phyloP scores from a whole-genome alignment of 768 basidiomycete species.

The Tricholoma sp. region DNA sequence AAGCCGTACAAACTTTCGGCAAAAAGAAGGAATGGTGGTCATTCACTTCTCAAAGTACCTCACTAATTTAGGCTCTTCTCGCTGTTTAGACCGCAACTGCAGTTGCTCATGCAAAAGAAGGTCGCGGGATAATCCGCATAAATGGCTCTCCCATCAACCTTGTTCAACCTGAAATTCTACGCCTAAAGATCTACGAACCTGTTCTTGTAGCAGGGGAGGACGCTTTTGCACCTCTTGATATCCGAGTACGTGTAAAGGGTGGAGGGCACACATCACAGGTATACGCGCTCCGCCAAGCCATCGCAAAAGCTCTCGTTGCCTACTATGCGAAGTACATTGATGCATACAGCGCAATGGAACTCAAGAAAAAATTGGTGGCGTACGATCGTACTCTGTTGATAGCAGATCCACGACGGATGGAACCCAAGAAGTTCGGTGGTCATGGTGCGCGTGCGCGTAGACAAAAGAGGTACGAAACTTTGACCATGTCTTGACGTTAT shows the following conservation, averaged over 20 bases:
- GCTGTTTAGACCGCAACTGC: slow-evolving; percentile 85
- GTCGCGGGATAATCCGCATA: slow-evolving; percentile 93
- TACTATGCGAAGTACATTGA: slow-evolving; percentile 99
- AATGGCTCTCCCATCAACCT: slow-evolving; percentile 97
- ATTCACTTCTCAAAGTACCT: slow-evolving; percentile 6
- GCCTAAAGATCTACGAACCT: slow-evolving; percentile 98
- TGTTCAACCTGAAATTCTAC: slow-evolving; percentile 91
- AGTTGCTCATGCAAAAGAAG: slow-evolving; percentile 94
- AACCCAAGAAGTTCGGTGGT: slow-evolving; percentile 99
- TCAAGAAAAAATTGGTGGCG: slow-evolving; percentile 96
- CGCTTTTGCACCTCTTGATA: slow-evolving; percentile 81
- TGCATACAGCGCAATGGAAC: slow-evolving; percentile 92
- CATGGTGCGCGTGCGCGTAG: slow-evolving; percentile 96
- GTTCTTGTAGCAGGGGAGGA: slow-evolving; percentile 92
- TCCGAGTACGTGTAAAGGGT: slow-evolving; percentile 96
- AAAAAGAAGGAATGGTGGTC: slow-evolving; percentile 90
- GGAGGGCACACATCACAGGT: slow-evolving; percentile 99
- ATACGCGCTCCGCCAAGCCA: slow-evolving; percentile 98
- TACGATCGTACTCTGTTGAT: slow-evolving; percentile 92
- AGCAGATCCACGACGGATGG: slow-evolving; percentile 94
- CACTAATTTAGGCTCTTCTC: slow-evolving; percentile 1
- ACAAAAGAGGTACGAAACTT: slow-evolving; percentile 78
- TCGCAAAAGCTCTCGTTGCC: slow-evolving; percentile 95
- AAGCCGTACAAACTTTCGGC: slow-evolving; percentile 98
- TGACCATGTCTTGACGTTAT: not conserved